A percentile compares a stretch with the other conserved stretches of the same genome.
These are phyloP conservation scores for Hura crepitans DNA, from an alignment of 441 rosid genomes.

Conservation along the genomic window DNA sequence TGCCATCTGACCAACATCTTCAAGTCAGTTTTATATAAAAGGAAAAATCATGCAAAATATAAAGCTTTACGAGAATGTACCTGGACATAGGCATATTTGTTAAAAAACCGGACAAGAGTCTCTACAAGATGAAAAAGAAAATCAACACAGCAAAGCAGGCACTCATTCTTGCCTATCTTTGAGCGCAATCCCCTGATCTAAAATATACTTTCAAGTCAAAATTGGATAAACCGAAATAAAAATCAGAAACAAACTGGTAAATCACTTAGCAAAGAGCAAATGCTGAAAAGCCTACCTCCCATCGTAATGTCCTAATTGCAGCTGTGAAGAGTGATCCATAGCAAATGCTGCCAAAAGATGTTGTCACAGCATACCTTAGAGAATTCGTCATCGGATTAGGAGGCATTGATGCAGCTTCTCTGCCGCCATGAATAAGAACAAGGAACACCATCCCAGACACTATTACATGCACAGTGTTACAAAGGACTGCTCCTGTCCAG, in stretches of 20 bases:
- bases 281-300: constrained; percentile 61
- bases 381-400: constrained; percentile 61
- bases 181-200: constrained; percentile 94
- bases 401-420: constrained; percentile 70
- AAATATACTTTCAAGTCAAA: constrained; percentile 23
- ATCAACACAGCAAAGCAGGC: constrained; percentile 90
- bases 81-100: constrained; percentile 95
- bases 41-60: background rate
- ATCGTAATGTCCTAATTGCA: constrained; percentile 85
- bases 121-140: constrained; percentile 88
- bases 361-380: constrained; percentile 74
- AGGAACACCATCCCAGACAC: constrained; percentile 91
- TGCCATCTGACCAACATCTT: background rate
- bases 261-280: constrained; percentile 15
- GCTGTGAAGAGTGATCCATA: constrained; percentile 96
- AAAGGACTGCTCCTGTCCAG: constrained; percentile 96
- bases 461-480: constrained; percentile 92
- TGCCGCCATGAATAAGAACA: constrained; percentile 78
- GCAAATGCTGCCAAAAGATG: constrained; percentile 93
- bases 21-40: background rate
- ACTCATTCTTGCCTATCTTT: constrained; percentile 91
- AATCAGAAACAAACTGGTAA: constrained; percentile 8
- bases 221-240: constrained; percentile 11
- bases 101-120: constrained; percentile 93
- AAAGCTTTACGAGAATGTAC: constrained; percentile 32